Percentiles rank a stretch among this genome's conserved stretches.
phyloP scores from a whole-genome alignment of 805 yeast species.

The Ogataea siamensis region DNA sequence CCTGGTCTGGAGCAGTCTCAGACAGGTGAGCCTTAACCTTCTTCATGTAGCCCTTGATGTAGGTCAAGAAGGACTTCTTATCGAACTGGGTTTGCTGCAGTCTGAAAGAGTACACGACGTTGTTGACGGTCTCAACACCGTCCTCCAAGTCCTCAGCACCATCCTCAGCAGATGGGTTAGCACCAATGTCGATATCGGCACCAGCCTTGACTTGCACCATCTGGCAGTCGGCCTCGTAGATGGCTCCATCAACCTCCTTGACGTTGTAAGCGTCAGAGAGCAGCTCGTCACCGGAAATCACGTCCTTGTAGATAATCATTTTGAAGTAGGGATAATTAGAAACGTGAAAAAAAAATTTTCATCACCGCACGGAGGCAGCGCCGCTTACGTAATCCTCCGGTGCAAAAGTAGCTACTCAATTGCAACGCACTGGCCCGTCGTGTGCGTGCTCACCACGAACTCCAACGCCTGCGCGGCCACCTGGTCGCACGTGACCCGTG shows the following conservation, averaged over 20 bases:
- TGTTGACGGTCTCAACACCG: constrained; percentile 89
- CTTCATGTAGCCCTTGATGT: constrained; percentile 99
- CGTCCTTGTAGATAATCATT: constrained; percentile 58
- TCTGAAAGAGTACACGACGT: constrained; percentile 98
- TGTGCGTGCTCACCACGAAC: constrained; percentile 5
- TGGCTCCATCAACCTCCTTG: constrained; percentile 82
- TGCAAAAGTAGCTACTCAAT: constrained; percentile 3
- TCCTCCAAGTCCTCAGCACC: constrained; percentile 82
- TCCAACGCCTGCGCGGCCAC: constrained; percentile 14
- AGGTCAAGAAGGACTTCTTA: constrained; percentile 95
- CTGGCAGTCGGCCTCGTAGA: constrained; percentile 95
- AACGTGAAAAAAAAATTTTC: constrained; percentile 13
- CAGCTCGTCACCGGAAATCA: constrained; percentile 92
- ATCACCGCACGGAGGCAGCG: constrained; percentile 10
- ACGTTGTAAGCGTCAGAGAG: constrained; percentile 96
- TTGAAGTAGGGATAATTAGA: constrained; percentile 13
- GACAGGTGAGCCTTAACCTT: constrained; percentile 85
- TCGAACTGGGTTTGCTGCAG: constrained; percentile 93
- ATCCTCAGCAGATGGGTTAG: constrained; percentile 98
- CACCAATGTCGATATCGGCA: constrained; percentile 97
- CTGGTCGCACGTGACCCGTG: constrained; percentile 12
- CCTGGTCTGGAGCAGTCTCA: constrained; percentile 84
- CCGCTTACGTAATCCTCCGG: constrained; percentile 8
- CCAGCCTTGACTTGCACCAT: constrained; percentile 82
- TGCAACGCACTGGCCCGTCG: constrained; percentile 16